Evolutionary conservation across 179 eudicot species (phyloP).

Genomic region (Beta corolliflora): DNA sequence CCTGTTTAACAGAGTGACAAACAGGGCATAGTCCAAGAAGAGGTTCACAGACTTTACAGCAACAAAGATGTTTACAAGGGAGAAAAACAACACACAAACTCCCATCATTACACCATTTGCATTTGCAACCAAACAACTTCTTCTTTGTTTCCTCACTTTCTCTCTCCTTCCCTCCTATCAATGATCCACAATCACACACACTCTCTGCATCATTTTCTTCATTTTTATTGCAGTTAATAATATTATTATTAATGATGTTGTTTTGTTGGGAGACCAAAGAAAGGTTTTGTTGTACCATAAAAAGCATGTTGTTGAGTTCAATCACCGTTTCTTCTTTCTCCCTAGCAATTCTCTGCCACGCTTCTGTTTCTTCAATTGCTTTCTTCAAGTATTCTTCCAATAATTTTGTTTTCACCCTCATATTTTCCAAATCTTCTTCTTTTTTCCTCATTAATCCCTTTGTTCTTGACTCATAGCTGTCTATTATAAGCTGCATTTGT

Average conservation of each 20-base stretch:
- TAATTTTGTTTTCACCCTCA: constrained; percentile 31
- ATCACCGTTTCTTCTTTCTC: constrained; percentile 40
- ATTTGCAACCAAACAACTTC: constrained; percentile 35
- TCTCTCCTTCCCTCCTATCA: not conserved
- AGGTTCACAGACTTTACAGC: constrained; percentile 51
- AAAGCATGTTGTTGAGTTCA: constrained; percentile 37
- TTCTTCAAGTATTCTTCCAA: constrained; percentile 40
- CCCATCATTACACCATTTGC: constrained; percentile 44
- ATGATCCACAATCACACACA: constrained; percentile 36
- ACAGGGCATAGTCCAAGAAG: constrained; percentile 48
- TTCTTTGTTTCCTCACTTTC: not conserved
- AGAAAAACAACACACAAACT: constrained; percentile 46
- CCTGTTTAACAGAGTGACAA: constrained; percentile 47
- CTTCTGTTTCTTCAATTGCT: constrained; percentile 39
- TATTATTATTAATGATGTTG: too few relatives aligned
- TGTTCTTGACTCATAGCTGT: constrained; percentile 35
- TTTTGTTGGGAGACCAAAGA: constrained; percentile 7
- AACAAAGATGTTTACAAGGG: constrained; percentile 71
- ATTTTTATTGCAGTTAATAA: not conserved
- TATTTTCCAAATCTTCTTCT: constrained; percentile 37
- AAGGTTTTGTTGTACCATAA: constrained; percentile 22
- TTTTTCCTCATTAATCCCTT: constrained; percentile 36
- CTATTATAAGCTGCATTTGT: constrained; percentile 29
- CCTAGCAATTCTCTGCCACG: constrained; percentile 48
- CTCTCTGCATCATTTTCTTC: constrained; percentile 46